phyloP scores from a whole-genome alignment of 768 basidiomycete species.

The Lentinus tigrinus region DNA sequence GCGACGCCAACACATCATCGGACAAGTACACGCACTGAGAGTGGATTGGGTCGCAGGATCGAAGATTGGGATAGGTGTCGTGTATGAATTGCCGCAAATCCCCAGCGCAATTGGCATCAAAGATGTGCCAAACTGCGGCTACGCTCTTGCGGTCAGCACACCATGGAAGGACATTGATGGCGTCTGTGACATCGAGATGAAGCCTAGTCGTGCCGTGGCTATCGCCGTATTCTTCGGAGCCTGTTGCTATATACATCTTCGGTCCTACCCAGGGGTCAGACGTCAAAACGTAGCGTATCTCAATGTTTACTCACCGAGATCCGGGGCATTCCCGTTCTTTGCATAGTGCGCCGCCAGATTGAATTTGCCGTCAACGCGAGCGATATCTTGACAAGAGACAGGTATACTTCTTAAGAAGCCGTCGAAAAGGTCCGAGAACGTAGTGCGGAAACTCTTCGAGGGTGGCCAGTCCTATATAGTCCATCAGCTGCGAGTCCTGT shows the following conservation, averaged over 20 bases:
- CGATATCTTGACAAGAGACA: not conserved
- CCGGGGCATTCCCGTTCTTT: not conserved
- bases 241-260: not conserved
- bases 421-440: not conserved
- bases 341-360: not conserved
- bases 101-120: not conserved
- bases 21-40: not conserved
- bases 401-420: not conserved
- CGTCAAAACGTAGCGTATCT: not conserved
- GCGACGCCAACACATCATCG: not conserved
- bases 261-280: not conserved
- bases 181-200: not conserved
- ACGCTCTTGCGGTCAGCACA: not conserved
- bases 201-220: not conserved
- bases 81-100: not conserved
- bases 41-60: not conserved
- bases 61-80: not conserved
- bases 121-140: not conserved
- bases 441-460: not conserved
- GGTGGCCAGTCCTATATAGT: not conserved
- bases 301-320: not conserved
- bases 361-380: not conserved
- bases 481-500: too few species aligned
- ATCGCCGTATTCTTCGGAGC: not conserved
- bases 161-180: not conserved